These are phyloP conservation scores for Pterocarpus santalinus DNA, from an alignment of 306 rosid species.

Conservation along the genomic window DNA sequence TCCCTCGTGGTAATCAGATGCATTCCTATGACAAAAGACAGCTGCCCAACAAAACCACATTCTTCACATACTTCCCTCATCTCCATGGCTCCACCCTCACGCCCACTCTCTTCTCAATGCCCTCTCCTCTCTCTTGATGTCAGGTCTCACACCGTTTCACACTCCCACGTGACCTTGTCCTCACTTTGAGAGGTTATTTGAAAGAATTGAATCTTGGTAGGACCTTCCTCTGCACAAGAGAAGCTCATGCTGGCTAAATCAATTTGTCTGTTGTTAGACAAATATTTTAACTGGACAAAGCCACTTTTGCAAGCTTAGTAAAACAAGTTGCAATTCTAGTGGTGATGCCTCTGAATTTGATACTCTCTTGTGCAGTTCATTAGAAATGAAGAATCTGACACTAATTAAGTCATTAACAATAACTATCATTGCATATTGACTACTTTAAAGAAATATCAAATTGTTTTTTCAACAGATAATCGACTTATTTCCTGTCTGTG, in stretches of 20 bases:
- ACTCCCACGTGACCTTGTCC: slow-evolving; percentile 52
- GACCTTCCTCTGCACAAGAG: slow-evolving; percentile 41
- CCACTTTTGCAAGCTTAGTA: slow-evolving; percentile 26
- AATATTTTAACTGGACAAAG: slow-evolving; percentile 7
- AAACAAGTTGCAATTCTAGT: slow-evolving; percentile 35
- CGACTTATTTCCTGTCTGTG: neutral
- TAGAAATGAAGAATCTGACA: slow-evolving; percentile 32
- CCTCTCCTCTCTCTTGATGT: slow-evolving; percentile 3
- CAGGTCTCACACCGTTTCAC: slow-evolving; percentile 38
- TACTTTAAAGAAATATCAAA: neutral
- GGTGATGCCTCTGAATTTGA: neutral
- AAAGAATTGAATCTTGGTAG: slow-evolving; percentile 42
- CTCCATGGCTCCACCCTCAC: too few relatives aligned
- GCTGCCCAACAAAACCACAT: slow-evolving; percentile 55
- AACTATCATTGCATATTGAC: neutral
- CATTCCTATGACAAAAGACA: too few relatives aligned
- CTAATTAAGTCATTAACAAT: neutral
- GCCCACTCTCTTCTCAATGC: slow-evolving; percentile 11
- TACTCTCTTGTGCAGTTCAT: neutral
- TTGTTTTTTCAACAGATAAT: neutral
- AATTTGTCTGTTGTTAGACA: slow-evolving; percentile 33
- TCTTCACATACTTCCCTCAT: too few relatives aligned
- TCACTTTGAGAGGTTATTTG: slow-evolving; percentile 39
- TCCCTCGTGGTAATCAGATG: too few relatives aligned
- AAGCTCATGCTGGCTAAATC: slow-evolving; percentile 28